Conservation (phyloP, 2,329 filamentous ascomycete species). For the Aureobasidium sp. region DNA sequence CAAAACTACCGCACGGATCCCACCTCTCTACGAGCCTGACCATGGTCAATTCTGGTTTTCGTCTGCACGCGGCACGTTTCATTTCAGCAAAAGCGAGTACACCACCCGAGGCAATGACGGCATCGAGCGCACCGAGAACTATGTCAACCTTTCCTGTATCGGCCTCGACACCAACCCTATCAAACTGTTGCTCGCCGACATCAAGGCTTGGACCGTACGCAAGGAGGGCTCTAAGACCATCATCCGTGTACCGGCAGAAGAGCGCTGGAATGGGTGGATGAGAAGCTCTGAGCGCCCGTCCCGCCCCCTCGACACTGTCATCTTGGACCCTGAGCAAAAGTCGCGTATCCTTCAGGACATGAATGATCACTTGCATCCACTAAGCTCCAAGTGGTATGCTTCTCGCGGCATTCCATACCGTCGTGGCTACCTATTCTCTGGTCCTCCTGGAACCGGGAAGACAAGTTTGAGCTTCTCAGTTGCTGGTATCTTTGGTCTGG, state of each 20-base stretch:
- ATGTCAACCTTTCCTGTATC: conserved; percentile 40
- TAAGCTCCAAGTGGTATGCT: conserved; percentile 71
- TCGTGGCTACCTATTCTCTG: conserved; percentile 74
- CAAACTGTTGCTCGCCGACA: conserved; percentile 39
- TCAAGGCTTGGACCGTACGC: conserved; percentile 39
- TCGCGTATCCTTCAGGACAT: conserved; percentile 61
- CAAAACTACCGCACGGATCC: conserved; percentile 42
- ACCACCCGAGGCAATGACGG: neutral
- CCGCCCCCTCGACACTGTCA: conserved; percentile 66
- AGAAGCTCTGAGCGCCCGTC: conserved; percentile 51
- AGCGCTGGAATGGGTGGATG: conserved; percentile 34
- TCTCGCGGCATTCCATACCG: conserved; percentile 80
- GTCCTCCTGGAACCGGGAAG: conserved; percentile 46
- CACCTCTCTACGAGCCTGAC: conserved; percentile 44
- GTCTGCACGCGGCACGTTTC: conserved; percentile 23
- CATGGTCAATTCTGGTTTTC: conserved; percentile 39
- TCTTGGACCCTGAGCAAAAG: conserved; percentile 63
- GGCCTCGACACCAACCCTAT: conserved; percentile 43
- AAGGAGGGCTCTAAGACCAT: conserved; percentile 39
- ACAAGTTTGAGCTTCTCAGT: conserved; percentile 35
- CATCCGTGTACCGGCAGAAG: conserved; percentile 37
- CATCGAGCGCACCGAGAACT: neutral
- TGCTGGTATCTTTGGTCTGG: conserved; percentile 41
- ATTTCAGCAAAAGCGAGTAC: neutral
- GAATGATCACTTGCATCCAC: conserved; percentile 68